Conservation (phyloP, 441 rosid genomes). For the Capsella rubella region DNA sequence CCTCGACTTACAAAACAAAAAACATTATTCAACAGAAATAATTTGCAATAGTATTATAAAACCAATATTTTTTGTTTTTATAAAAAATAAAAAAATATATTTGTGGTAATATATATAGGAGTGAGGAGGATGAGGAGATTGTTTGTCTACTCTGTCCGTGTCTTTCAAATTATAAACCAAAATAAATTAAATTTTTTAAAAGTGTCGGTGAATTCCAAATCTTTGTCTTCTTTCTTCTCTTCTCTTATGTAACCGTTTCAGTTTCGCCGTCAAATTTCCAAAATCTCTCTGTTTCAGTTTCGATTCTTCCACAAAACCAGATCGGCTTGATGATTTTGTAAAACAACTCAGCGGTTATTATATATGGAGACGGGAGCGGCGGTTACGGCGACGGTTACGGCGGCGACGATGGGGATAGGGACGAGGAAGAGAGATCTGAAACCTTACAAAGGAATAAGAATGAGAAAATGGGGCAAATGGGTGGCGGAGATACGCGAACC, state of each 20-base stretch:
- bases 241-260: slow-evolving; percentile 34
- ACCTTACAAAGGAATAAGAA: slow-evolving; percentile 80
- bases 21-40: too few species aligned
- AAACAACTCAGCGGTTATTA: too few species aligned
- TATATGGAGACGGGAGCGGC: slow-evolving; percentile 55
- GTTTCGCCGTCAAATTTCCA: background rate
- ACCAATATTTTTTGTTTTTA: too few species aligned
- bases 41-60: too few species aligned
- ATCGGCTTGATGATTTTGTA: slow-evolving; percentile 20
- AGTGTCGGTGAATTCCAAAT: slow-evolving; percentile 45
- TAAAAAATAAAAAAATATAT: background rate
- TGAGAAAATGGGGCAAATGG: slow-evolving; percentile 96
- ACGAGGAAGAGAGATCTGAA: slow-evolving; percentile 63
- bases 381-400: slow-evolving; percentile 32
- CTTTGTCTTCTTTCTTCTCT: slow-evolving; percentile 19
- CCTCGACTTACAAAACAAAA: too few species aligned
- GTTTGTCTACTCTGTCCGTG: slow-evolving; percentile 12
- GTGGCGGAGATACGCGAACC: slow-evolving; percentile 90
- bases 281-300: slow-evolving; percentile 15
- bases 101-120: background rate
- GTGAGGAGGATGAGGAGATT: slow-evolving; percentile 21
- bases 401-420: slow-evolving; percentile 55
- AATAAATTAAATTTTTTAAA: background rate
- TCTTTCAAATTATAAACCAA: slow-evolving; percentile 2
- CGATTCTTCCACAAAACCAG: background rate